A percentile compares a stretch with the other conserved stretches of the same genome.
Conservation (phyloP, 2,329 filamentous ascomycete species). For the Xenoacremonium recifei region DNA sequence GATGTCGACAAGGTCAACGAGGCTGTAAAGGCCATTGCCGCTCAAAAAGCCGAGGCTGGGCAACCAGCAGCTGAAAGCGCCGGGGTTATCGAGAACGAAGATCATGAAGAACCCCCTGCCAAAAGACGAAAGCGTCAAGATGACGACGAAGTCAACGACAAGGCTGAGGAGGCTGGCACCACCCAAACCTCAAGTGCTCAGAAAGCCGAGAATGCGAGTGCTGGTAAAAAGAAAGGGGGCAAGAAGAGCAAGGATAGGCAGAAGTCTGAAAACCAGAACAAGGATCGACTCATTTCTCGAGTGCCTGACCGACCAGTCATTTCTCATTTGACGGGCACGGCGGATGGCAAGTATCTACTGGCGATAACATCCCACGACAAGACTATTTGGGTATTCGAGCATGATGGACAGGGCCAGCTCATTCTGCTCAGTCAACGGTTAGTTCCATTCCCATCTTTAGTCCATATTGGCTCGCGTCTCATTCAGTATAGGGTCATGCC, state of each 20-base stretch:
- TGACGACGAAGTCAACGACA: conserved; percentile 16
- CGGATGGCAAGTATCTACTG: conserved; percentile 66
- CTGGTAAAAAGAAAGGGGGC: conserved; percentile 22
- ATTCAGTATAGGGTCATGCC: conserved; percentile 67
- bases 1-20: conserved; percentile 35
- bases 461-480: conserved; percentile 16
- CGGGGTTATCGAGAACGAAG: conserved; percentile 11
- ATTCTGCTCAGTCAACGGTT: conserved; percentile 71
- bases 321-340: conserved; percentile 64
- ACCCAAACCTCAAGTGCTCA: conserved; percentile 7
- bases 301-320: conserved; percentile 62
- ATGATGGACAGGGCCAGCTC: conserved; percentile 60
- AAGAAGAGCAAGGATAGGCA: conserved; percentile 31
- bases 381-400: conserved; percentile 76
- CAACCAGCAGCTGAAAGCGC: conserved; percentile 11
- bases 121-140: conserved; percentile 34
- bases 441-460: conserved; percentile 14
- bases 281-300: conserved; percentile 23
- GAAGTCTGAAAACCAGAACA: conserved; percentile 16
- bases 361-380: conserved; percentile 91
- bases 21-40: conserved; percentile 23
- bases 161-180: conserved; percentile 19
- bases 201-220: conserved; percentile 13
- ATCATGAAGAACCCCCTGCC: conserved; percentile 31
- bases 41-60: conserved; percentile 3